phyloP scores from a whole-genome alignment of 352 stramenopile species.

The Peronospora farinosa region DNA sequence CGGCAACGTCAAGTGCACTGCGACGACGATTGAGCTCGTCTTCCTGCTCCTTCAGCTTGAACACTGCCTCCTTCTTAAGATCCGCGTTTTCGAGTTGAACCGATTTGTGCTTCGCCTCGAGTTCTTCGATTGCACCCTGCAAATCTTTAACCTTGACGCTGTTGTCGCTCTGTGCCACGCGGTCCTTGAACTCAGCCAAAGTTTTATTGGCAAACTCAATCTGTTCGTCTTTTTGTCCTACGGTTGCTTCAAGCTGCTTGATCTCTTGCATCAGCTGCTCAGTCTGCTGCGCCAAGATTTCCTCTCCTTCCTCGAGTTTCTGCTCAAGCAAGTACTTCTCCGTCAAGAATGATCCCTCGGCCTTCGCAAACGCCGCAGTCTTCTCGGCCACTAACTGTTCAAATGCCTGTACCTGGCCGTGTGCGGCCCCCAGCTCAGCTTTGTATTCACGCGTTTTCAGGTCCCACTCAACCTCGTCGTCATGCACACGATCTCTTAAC shows the following conservation, averaged over 20 bases:
- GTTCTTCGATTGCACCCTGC: slow-evolving; percentile 14
- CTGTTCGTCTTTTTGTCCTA: slow-evolving; percentile 24
- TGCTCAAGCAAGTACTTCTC: slow-evolving; percentile 26
- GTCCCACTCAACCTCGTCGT: slow-evolving; percentile 18
- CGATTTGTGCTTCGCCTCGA: slow-evolving; percentile 20
- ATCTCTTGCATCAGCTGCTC: slow-evolving; percentile 29
- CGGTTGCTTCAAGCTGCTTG: slow-evolving; percentile 18
- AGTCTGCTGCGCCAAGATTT: slow-evolving; percentile 26
- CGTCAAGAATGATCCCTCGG: slow-evolving; percentile 13
- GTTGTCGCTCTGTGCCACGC: slow-evolving; percentile 13
- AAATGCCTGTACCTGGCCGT: slow-evolving; percentile 26
- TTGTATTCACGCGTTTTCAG: slow-evolving; percentile 20
- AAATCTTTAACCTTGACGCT: slow-evolving; percentile 24
- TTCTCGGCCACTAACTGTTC: slow-evolving; percentile 35
- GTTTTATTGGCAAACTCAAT: slow-evolving; percentile 17
- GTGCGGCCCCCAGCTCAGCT: slow-evolving; percentile 26
- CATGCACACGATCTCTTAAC: slow-evolving; percentile 18
- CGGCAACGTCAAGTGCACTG: slow-evolving; percentile 19
- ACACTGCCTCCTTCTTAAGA: slow-evolving; percentile 18
- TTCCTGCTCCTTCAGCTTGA: slow-evolving; percentile 24
- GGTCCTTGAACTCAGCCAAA: slow-evolving; percentile 12
- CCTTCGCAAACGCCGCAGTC: slow-evolving; percentile 19
- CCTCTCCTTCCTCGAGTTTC: slow-evolving; percentile 23
- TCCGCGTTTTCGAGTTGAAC: slow-evolving; percentile 25
- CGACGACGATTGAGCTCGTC: slow-evolving; percentile 18